Evolutionary conservation across 1,284 basidiomycete genomes (phyloP).

Genomic region (Ustilago trichophora): DNA sequence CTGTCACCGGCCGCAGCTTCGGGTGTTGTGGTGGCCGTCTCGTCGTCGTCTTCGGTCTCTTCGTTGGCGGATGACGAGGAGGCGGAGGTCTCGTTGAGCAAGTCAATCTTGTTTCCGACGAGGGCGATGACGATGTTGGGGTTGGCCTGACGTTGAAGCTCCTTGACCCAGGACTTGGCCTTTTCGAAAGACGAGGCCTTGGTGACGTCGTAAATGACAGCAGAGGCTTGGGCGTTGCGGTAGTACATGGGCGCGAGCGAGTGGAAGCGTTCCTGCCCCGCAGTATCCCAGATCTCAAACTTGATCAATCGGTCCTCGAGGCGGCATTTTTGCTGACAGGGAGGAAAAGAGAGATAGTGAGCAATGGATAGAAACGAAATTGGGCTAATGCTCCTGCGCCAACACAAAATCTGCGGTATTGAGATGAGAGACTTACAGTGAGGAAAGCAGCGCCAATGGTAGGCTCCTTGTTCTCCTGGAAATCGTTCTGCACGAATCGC

Average conservation of each 20-base stretch:
- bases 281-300: constrained; percentile 96
- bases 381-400: no score
- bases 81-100: constrained; percentile 75
- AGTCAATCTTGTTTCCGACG: constrained; percentile 74
- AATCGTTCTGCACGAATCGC: constrained; percentile 94
- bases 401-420: no score
- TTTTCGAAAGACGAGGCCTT: constrained; percentile 91
- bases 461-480: constrained; percentile 95
- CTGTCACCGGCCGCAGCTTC: constrained; percentile 30
- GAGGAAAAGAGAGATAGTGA: constrained; percentile 67
- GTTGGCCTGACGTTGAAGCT: constrained; percentile 97
- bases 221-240: constrained; percentile 96
- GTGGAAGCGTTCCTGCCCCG: constrained; percentile 93
- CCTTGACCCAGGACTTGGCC: constrained; percentile 99
- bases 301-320: constrained; percentile 76
- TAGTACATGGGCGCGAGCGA: constrained; percentile 97
- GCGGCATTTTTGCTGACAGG: constrained; percentile 72
- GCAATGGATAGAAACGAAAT: no score
- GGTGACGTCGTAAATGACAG: constrained; percentile 97
- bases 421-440: constrained; percentile 42
- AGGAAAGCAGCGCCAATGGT: constrained; percentile 94
- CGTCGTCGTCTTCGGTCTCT: constrained; percentile 48
- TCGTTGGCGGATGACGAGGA: constrained; percentile 55
- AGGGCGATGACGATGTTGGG: constrained; percentile 91
- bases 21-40: constrained; percentile 69